Evolutionary conservation across 345 rosid species (phyloP), one percentile per base, ranked within the genome.

Genomic region (Reutealis trisperma): DNA sequence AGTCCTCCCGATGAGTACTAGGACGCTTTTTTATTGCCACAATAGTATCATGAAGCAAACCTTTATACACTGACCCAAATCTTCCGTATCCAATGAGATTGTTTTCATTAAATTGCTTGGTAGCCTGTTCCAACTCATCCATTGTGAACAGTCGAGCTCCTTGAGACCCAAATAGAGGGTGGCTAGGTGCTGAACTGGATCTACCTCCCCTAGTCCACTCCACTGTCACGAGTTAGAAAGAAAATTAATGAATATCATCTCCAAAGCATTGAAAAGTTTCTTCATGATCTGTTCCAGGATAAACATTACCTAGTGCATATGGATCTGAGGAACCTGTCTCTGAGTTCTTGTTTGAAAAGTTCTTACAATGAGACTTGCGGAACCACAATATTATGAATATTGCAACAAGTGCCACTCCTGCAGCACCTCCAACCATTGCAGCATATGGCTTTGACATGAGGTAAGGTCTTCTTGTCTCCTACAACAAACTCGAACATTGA

Each of bases 251-350:
- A 61, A 71, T 55, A 30, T 67, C 60, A 61, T 6, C 9, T 47
- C 34, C 4, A 37, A 16, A 7, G 24, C 45, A 64, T 5, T 25
- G 37, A 54, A 44, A 61, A 64, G 22, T 19, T 45, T 59, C 34
- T 66, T 52, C 75, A 72, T 18, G 59, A 60, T 64, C 71, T 61
- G 32, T 59, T 68, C 66, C 25, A 52, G 30, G 68, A 54, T 69
- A 51, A 73, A 68, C 70, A 63, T 72, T 79, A 88, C 92, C 83
- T 65, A 63, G 78, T 71, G 86, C 86, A 77, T 89, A 82, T 71
- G 90, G 92, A 76, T 87, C 87, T 25, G 94, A 90, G 27, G 92
- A 90, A 60, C 86, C 88, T 3, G 90, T 87, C 37, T 86, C 92
- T 0, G 92, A 90, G 67, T 71, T 87, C 76, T 81, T 79, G 68